Conservation (phyloP, 306 rosid species). For the Morella rubra region DNA sequence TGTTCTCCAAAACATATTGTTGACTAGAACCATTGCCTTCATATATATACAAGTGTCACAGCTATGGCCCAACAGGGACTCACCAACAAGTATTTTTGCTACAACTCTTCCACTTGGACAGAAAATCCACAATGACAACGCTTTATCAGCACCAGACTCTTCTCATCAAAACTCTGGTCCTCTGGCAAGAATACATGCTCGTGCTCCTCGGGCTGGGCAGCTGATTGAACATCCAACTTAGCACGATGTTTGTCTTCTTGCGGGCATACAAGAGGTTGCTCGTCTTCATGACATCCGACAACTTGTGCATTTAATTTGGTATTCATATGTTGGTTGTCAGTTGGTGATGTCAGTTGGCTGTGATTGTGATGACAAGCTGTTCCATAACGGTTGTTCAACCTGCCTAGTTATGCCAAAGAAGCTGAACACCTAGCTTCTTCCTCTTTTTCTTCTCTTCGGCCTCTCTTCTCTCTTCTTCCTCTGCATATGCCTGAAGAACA, state of each 20-base stretch:
- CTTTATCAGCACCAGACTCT: constrained; percentile 54
- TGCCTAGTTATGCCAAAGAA: constrained; percentile 83
- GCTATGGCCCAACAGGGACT: not conserved
- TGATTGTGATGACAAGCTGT: constrained; percentile 35
- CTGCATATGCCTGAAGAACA: constrained; percentile 63
- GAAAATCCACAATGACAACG: constrained; percentile 84
- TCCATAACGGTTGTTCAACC: constrained; percentile 65
- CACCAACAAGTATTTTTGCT: constrained; percentile 2
- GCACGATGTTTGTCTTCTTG: constrained; percentile 20
- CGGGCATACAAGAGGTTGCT: constrained; percentile 28
- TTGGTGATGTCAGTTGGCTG: no score
- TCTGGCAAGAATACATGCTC: constrained; percentile 77
- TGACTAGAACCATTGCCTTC: no score
- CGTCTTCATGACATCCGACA: constrained; percentile 30
- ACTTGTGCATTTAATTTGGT: constrained; percentile 30
- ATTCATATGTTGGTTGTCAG: constrained; percentile 22
- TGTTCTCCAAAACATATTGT: no score
- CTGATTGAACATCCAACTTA: constrained; percentile 24
- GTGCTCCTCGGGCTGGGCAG: constrained; percentile 41
- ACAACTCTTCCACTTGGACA: constrained; percentile 78
- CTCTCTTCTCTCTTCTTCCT: constrained; percentile 66
- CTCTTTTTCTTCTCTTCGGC: constrained; percentile 71
- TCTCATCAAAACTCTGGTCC: constrained; percentile 58
- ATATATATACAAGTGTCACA: not conserved
- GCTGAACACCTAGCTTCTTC: constrained; percentile 90